Evolutionary conservation across 257 asterid species (phyloP).

Genomic region (Fraxinus excelsior): DNA sequence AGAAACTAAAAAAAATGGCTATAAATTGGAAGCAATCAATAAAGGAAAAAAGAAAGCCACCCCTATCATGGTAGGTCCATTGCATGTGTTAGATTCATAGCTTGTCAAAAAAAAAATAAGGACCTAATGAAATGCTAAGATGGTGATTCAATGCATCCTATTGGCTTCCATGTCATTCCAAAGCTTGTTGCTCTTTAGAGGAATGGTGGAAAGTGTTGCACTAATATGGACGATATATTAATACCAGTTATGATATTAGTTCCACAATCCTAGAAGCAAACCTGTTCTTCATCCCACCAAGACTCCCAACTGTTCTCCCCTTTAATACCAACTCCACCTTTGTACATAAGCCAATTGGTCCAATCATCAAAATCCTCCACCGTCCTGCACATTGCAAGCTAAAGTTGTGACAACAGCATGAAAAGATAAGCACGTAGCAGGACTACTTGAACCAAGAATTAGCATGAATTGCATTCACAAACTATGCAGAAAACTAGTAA

Average conservation of each 20-base stretch:
- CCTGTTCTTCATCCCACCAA: conserved; percentile 99
- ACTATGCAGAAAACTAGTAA: conserved; percentile 6
- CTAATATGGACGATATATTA: background rate
- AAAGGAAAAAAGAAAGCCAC: background rate
- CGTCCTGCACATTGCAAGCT: conserved; percentile 54
- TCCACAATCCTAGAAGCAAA: conserved; percentile 29
- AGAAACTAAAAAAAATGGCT: conserved; percentile 5
- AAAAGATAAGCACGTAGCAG: conserved; percentile 13
- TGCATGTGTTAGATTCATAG: background rate
- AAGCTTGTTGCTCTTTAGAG: background rate
- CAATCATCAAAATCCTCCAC: conserved; percentile 99
- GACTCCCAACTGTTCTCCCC: conserved; percentile 99
- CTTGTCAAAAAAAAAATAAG: background rate
- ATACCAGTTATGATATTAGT: background rate
- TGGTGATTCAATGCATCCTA: background rate
- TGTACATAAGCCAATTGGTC: conserved; percentile 96
- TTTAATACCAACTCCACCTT: conserved; percentile 97
- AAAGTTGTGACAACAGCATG: conserved; percentile 10
- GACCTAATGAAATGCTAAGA: background rate
- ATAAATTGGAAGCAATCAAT: background rate
- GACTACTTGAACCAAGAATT: conserved; percentile 9
- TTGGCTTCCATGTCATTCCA: background rate
- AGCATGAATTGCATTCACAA: conserved; percentile 26
- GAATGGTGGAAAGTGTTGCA: background rate
- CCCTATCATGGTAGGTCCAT: background rate